Evolutionary conservation across 805 yeast species (phyloP), one percentile per base, ranked within the genome.

Genomic region (Starmerella etchellsii): DNA sequence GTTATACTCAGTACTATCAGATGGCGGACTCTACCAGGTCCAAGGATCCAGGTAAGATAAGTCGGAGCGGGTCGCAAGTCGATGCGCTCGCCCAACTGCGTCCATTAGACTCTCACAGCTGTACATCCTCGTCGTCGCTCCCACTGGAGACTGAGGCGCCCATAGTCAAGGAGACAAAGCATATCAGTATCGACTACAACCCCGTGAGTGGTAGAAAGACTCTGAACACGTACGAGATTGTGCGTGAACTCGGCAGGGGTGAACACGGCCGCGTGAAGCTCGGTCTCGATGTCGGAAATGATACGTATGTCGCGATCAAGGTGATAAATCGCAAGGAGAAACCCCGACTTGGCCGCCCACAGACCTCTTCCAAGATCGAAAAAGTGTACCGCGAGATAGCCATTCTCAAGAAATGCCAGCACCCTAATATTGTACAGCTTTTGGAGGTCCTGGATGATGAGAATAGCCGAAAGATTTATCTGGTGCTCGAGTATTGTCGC

Each of bases 221-320:
- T 27, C 67, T 91, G 46, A 91, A 91, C 61, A 76, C 93, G 0
- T 91, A 87, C 57, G 98, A 91, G 60, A 81, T 91, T 28, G 62
- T 85, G 24, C 68, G 71, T 21, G 96, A 87, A 62, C 67, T 91
- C 23, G 98, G 98, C 10, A 69, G 81, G 27, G 98, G 98, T n/a
- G 95, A 87, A 59, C 97, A 88, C 61, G 97, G 98, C n/a, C 88
- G 84, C 59, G 98, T 91, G 32, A 91, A 91, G 58, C 68, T 91
- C 16, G 98, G 94, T 0, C 72, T 72, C 44, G 88, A 87, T 56
- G 60, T 78, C 40, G 67, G 71, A n/a, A 60, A 68, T 11, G 59
- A 62, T 25, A 63, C 58, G 34, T 64, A 74, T 25, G 94, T 84
- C n/a, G 98, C 98, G 3, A 85, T 91, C 41, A 91, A 91, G 58